Evolutionary conservation across 2,329 filamentous ascomycete species (phyloP).

Genomic region (Cladosporium oxysporum): DNA sequence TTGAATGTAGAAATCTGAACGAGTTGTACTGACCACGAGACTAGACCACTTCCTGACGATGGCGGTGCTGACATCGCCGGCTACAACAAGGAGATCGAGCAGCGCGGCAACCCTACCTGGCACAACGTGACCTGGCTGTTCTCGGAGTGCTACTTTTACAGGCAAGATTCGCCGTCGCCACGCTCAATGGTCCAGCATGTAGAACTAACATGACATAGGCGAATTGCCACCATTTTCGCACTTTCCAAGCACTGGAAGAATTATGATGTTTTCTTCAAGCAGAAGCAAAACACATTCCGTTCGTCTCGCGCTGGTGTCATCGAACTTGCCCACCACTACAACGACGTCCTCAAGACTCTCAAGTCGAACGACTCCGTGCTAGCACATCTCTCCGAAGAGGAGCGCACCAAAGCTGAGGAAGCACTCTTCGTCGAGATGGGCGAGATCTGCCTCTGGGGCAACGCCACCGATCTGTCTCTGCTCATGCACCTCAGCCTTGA

Average conservation of each 20-base stretch:
- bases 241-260: slow-evolving; percentile 79
- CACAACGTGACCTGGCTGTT: slow-evolving; percentile 85
- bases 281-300: slow-evolving; percentile 90
- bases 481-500: slow-evolving; percentile 89
- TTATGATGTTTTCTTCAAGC: slow-evolving; percentile 86
- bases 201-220: slow-evolving; percentile 53
- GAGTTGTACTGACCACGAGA: slow-evolving; percentile 12
- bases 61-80: slow-evolving; percentile 71
- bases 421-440: slow-evolving; percentile 88
- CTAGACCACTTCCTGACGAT: slow-evolving; percentile 73
- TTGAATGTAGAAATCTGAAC: neutral
- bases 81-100: slow-evolving; percentile 84
- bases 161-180: slow-evolving; percentile 48
- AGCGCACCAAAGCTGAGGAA: slow-evolving; percentile 68
- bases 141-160: slow-evolving; percentile 91
- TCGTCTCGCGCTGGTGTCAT: slow-evolving; percentile 85
- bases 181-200: neutral
- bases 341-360: slow-evolving; percentile 69
- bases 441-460: slow-evolving; percentile 96
- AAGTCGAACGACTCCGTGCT: slow-evolving; percentile 51
- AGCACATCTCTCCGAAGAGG: slow-evolving; percentile 48
- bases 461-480: slow-evolving; percentile 90
- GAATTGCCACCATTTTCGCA: slow-evolving; percentile 76
- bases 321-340: slow-evolving; percentile 78
- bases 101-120: slow-evolving; percentile 75